Evolutionary conservation across 2,329 filamentous ascomycete genomes (phyloP), one percentile per base, ranked within the genome.

Genomic region (Alternaria sp.): DNA sequence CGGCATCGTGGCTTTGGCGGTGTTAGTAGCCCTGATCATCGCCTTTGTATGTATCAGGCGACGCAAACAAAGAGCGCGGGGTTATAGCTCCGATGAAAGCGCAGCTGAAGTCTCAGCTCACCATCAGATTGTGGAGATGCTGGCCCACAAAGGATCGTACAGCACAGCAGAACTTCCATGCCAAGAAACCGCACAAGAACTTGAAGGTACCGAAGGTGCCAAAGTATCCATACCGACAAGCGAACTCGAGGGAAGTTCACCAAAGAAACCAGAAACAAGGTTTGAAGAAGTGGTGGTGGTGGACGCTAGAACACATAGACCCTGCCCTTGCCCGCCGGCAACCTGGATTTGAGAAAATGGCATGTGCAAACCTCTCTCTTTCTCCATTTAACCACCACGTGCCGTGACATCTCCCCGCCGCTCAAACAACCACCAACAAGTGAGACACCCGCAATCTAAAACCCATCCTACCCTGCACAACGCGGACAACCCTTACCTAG

Each of bases 401-500:
- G 15, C 18, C 28, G 9, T 21, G 49, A 51, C 15, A 3, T 9
- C 21, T 37, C 28, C 6, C 28, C 28, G 7, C 5, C 18, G 8
- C 9, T 10, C 4, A 51, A 51, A 18, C 26, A 49, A 51, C 15
- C 26, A 51, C n/a, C 11, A 23, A 33, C 28, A 21, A n/a, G 49
- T 23, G 18, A 51, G 49, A 37, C n/a, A 23, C 21, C 51, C 11
- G 33, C 21, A 26, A 55, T 43, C 33, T 55, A 55, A 12, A 41
- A 23, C 44, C 20, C 14, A n/a, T 4, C 28, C 1, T 18, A 3
- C 37, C n/a, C 10, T 55, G 46, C 33, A 15, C 51, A 55, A 26
- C 37, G 37, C 37, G 49, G 23, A 33, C 56, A 25, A 33, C 14
- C 47, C 56, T 58, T 49, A 11, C n/a, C 12, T 55, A 58, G 60